phyloP scores from a whole-genome alignment of 495 filamentous ascomycete genomes.

The Xylaria venustula region DNA sequence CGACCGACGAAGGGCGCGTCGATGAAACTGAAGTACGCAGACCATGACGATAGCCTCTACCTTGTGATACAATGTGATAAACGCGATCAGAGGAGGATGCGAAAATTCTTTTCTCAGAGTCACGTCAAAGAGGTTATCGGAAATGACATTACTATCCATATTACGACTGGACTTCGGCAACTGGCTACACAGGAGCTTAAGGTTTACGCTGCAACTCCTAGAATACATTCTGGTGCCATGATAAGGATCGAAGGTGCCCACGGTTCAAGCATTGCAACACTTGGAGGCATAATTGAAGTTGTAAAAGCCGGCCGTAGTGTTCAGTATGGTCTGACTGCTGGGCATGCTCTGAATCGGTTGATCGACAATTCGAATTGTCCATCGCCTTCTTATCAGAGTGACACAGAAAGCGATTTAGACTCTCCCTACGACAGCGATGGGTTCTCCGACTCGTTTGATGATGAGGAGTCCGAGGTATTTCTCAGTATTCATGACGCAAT shows the following conservation, averaged over 20 bases:
- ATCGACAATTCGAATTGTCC: neutral
- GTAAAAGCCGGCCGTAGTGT: neutral
- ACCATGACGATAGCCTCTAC: neutral
- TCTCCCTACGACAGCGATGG: neutral
- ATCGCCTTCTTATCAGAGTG: neutral
- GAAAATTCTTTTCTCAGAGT: constrained; percentile 23
- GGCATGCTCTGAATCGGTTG: neutral
- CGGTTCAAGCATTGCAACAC: neutral
- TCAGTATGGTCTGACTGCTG: neutral
- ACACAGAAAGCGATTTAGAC: neutral
- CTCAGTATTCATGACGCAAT: no score
- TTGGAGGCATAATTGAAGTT: neutral
- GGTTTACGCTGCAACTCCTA: neutral
- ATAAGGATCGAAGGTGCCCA: neutral
- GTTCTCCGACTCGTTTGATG: neutral
- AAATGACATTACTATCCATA: neutral
- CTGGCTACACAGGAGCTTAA: neutral
- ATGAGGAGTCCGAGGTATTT: neutral
- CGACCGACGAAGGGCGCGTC: neutral
- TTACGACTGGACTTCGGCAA: neutral
- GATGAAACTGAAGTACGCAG: neutral
- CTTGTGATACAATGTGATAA: neutral
- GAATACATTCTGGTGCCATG: neutral
- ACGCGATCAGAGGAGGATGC: constrained; percentile 7
- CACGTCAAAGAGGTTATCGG: neutral